A percentile compares a stretch with the other conserved stretches of the same genome.
phyloP scores from a whole-genome alignment of 2,329 filamentous ascomycete species.

The Rhynchosporium secalis region DNA sequence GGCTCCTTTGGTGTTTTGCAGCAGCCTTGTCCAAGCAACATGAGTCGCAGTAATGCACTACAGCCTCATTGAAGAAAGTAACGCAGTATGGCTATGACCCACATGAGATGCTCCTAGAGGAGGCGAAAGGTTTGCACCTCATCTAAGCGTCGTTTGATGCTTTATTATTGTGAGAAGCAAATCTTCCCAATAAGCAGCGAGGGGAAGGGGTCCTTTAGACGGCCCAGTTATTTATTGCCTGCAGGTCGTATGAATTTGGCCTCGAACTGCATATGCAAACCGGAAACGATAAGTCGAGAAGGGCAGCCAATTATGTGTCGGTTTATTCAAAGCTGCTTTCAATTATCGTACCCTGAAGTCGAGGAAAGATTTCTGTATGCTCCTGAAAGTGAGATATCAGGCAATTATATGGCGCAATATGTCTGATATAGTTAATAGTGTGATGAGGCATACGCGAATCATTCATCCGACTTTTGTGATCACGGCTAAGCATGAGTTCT shows the following conservation, averaged over 20 bases:
- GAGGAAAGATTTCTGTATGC: no score
- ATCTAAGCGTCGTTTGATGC: not conserved
- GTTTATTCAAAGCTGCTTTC: no score
- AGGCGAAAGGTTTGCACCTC: not conserved
- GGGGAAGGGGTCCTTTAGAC: not conserved
- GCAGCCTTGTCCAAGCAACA: not conserved
- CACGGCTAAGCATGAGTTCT: not conserved
- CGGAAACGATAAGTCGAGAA: no score
- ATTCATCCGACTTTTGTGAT: not conserved
- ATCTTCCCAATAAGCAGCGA: not conserved
- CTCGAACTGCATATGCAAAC: no score
- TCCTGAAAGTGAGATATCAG: not conserved
- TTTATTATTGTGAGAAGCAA: not conserved
- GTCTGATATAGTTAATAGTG: not conserved
- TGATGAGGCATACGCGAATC: not conserved
- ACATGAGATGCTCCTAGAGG: not conserved
- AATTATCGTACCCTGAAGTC: no score
- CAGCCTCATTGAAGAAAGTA: not conserved
- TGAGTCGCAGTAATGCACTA: not conserved
- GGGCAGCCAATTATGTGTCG: no score
- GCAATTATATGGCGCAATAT: not conserved
- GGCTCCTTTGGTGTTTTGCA: not conserved
- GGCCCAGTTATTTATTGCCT: no score
- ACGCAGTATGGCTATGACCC: not conserved
- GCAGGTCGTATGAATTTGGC: no score